phyloP scores from a whole-genome alignment of 2,329 filamentous ascomycete species.

The Penicillium sp. region DNA sequence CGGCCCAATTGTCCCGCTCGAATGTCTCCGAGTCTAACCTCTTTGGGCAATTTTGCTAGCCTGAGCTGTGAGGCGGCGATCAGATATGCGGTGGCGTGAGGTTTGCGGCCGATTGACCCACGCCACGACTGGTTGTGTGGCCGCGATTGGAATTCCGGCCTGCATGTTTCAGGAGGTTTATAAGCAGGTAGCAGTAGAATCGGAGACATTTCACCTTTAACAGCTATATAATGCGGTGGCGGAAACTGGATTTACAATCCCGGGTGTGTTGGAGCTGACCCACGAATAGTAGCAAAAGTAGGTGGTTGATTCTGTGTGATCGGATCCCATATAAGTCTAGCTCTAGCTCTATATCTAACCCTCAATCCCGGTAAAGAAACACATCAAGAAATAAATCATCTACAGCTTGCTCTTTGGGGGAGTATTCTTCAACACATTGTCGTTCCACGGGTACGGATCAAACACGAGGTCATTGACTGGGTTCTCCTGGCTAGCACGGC shows the following conservation, averaged over 20 bases:
- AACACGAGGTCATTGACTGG: slow-evolving; percentile 74
- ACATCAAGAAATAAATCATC: slow-evolving; percentile 23
- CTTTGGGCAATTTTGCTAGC: background rate
- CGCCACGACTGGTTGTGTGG: background rate
- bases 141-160: background rate
- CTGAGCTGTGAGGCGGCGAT: background rate
- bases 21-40: slow-evolving; percentile 10
- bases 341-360: background rate
- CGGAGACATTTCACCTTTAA: background rate
- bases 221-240: no score
- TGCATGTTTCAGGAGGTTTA: no score
- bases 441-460: slow-evolving; percentile 71
- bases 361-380: background rate
- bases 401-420: slow-evolving; percentile 41
- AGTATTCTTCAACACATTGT: slow-evolving; percentile 64
- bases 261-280: background rate
- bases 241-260: background rate
- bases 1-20: background rate
- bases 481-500: slow-evolving; percentile 72
- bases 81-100: background rate
- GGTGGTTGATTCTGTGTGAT: background rate
- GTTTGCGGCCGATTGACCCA: background rate
- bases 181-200: background rate
- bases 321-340: background rate
- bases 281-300: background rate